Conservation (phyloP, 805 yeast genomes). For the Priceomyces medius region DNA sequence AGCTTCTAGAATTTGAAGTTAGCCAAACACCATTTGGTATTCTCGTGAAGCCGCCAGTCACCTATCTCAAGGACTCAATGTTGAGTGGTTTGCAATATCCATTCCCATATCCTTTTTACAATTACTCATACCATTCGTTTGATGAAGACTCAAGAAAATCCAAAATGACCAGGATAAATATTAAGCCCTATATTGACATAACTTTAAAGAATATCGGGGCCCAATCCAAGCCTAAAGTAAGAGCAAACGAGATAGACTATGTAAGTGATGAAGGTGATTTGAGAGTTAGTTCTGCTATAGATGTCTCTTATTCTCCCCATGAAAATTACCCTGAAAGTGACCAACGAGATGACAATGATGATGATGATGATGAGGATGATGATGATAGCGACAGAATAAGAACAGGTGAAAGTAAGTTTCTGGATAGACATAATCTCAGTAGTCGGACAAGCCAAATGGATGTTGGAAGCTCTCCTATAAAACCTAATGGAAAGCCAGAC, state of each 20-base stretch:
- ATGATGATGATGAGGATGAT: slow-evolving; percentile 7
- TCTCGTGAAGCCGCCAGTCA: slow-evolving; percentile 39
- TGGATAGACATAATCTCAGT: slow-evolving; percentile 10
- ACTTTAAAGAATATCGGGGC: slow-evolving; percentile 21
- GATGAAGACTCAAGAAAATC: slow-evolving; percentile 23
- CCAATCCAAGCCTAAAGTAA: background rate
- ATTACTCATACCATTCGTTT: slow-evolving; percentile 41
- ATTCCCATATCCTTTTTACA: slow-evolving; percentile 46
- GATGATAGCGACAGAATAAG: slow-evolving; percentile 5
- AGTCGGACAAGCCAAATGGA: background rate
- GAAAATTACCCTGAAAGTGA: slow-evolving; percentile 8
- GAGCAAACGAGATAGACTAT: background rate
- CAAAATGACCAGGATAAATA: slow-evolving; percentile 26
- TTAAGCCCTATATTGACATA: slow-evolving; percentile 38
- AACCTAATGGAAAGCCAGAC: background rate
- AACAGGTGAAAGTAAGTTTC: slow-evolving; percentile 10
- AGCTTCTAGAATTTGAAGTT: slow-evolving; percentile 34
- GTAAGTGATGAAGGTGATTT: background rate
- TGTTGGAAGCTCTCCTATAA: background rate
- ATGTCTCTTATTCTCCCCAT: slow-evolving; percentile 2
- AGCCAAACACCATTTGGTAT: slow-evolving; percentile 37
- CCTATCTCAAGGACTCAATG: slow-evolving; percentile 34
- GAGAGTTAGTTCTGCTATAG: background rate
- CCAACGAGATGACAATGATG: slow-evolving; percentile 7
- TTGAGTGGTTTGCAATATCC: slow-evolving; percentile 44